These are phyloP conservation scores for Trametes gibbosa DNA, from an alignment of 768 basidiomycete genomes.

Conservation along the genomic window DNA sequence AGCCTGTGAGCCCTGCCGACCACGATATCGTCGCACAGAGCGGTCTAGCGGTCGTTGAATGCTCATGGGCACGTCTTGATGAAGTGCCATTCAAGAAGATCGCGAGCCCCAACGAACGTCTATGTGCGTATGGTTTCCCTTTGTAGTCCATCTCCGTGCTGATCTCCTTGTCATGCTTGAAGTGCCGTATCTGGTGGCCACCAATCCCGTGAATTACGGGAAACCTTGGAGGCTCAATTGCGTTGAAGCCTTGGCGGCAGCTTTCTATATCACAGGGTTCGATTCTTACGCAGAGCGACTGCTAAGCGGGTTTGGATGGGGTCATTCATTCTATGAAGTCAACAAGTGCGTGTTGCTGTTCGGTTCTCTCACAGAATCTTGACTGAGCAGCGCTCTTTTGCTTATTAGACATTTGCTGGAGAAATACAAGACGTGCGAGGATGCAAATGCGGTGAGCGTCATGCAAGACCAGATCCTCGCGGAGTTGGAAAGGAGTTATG, in stretches of 20 bases:
- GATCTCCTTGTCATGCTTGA: constrained; percentile 2
- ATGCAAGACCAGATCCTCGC: constrained; percentile 69
- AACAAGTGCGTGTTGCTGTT: constrained; percentile 55
- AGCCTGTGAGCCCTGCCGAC: constrained; percentile 79
- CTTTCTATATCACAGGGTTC: constrained; percentile 92
- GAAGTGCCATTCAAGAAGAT: constrained; percentile 96
- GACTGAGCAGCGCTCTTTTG: not conserved
- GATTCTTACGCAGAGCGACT: constrained; percentile 76
- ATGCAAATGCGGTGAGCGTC: constrained; percentile 52
- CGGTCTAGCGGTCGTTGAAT: constrained; percentile 97
- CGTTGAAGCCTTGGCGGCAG: constrained; percentile 91
- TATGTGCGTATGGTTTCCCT: constrained; percentile 51
- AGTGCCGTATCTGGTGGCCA: constrained; percentile 96
- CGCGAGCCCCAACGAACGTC: constrained; percentile 85
- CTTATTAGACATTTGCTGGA: constrained; percentile 43
- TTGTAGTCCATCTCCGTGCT: not conserved
- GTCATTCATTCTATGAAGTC: constrained; percentile 79
- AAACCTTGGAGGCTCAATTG: constrained; percentile 96
- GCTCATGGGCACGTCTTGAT: constrained; percentile 94
- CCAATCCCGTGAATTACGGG: constrained; percentile 97
- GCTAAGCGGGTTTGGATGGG: constrained; percentile 87
- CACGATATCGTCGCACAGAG: constrained; percentile 67
- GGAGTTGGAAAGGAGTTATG: constrained; percentile 63
- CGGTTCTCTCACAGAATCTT: not conserved
- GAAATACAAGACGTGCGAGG: constrained; percentile 70